Evolutionary conservation across 176 grass and related monocot species (phyloP).

Genomic region (Themeda triandra): DNA sequence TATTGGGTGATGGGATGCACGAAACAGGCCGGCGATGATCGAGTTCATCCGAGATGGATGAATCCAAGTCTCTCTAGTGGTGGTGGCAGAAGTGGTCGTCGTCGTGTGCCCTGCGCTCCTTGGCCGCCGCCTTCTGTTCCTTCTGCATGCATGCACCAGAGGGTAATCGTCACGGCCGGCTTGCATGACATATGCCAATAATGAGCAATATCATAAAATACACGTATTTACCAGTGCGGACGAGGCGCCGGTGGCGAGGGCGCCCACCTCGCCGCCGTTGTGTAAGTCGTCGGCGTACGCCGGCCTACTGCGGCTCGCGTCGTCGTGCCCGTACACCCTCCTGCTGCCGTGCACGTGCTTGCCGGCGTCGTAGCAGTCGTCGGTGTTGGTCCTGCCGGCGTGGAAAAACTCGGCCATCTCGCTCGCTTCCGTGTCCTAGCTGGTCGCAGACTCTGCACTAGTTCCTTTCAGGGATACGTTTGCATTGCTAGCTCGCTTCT

Average conservation of each 20-base stretch:
- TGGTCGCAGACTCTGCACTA: too few relatives aligned
- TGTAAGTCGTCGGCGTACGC: background rate
- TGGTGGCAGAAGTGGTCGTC: constrained; percentile 24
- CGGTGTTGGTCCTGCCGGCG: constrained; percentile 18
- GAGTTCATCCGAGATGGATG: background rate
- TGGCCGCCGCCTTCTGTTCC: constrained; percentile 27
- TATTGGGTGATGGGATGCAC: too few relatives aligned
- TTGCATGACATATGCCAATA: too few relatives aligned
- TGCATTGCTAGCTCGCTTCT: too few relatives aligned
- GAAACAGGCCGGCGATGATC: too few relatives aligned
- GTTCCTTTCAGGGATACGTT: too few relatives aligned
- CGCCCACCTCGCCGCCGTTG: constrained; percentile 14
- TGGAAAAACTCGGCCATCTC: constrained; percentile 22
- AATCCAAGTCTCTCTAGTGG: too few relatives aligned
- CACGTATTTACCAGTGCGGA: background rate
- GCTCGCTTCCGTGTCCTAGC: too few relatives aligned
- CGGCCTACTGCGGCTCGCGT: background rate
- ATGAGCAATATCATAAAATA: too few relatives aligned
- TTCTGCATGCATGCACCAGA: constrained; percentile 32
- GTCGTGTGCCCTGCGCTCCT: constrained; percentile 42
- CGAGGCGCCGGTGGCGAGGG: constrained; percentile 33
- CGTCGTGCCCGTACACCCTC: constrained; percentile 12
- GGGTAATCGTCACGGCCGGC: too few relatives aligned
- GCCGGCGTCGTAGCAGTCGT: constrained; percentile 23
- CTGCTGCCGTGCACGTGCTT: background rate